These are phyloP conservation scores for Ogataea kodamae DNA, from an alignment of 805 yeast genomes.

Conservation along the genomic window DNA sequence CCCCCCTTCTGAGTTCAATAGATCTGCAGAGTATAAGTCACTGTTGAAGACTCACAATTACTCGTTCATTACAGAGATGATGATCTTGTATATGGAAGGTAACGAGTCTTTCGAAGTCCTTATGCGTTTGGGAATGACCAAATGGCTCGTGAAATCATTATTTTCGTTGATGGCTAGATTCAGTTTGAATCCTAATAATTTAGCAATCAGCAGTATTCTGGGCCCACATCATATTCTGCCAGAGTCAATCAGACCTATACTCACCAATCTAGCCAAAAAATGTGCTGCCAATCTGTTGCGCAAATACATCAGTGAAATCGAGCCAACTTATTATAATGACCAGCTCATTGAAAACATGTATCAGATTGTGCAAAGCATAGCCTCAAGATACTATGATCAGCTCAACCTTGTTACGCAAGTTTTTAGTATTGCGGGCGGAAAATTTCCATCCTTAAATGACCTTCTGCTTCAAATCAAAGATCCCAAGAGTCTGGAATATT, in stretches of 20 bases:
- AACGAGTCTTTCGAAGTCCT: constrained; percentile 41
- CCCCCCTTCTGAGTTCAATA: constrained; percentile 10
- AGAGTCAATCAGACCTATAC: constrained; percentile 7
- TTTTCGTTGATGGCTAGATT: constrained; percentile 24
- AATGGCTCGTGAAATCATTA: constrained; percentile 19
- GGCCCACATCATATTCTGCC: constrained; percentile 5
- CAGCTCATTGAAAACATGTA: constrained; percentile 39
- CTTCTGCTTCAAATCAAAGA: constrained; percentile 14
- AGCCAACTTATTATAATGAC: constrained; percentile 31
- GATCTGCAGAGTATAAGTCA: constrained; percentile 20
- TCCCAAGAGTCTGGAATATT: constrained; percentile 16
- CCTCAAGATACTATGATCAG: constrained; percentile 32
- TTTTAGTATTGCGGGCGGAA: constrained; percentile 26
- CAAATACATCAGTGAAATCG: constrained; percentile 23
- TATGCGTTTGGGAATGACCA: constrained; percentile 24
- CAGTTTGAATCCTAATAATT: constrained; percentile 14
- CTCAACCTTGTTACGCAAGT: constrained; percentile 30
- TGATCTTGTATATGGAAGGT: constrained; percentile 41
- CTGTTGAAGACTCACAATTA: constrained; percentile 31
- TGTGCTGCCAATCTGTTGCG: constrained; percentile 19
- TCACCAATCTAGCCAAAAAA: constrained; percentile 12
- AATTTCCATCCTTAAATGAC: constrained; percentile 25
- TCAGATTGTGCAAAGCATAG: constrained; percentile 33
- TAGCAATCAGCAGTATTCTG: constrained; percentile 23
- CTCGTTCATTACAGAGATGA: constrained; percentile 38